Conservation (phyloP, 2,329 filamentous ascomycete genomes). For the Aspergillus sp. region DNA sequence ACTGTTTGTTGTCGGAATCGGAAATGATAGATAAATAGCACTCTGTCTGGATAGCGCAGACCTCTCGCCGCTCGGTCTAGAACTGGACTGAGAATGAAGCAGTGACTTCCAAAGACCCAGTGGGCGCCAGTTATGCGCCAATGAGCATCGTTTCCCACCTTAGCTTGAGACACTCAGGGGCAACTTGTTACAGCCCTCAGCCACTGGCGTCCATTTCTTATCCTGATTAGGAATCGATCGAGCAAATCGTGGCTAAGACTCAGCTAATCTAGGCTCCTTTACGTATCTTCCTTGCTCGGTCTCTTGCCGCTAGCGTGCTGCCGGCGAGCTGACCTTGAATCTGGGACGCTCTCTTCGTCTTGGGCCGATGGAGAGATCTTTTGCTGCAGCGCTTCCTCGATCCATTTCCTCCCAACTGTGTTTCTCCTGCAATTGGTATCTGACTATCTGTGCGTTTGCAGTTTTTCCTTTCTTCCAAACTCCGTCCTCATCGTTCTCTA, state of each 20-base stretch:
- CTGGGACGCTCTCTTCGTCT: not conserved
- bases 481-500: not conserved
- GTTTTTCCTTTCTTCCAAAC: not conserved
- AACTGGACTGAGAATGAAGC: conserved; percentile 4
- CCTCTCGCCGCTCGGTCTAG: conserved; percentile 8
- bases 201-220: conserved; percentile 3
- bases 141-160: conserved; percentile 5
- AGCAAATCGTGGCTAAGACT: conserved; percentile 3
- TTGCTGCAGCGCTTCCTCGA: not conserved
- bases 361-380: not conserved
- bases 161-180: conserved; percentile 23
- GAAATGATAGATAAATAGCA: too few relatives aligned
- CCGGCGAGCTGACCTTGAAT: not conserved
- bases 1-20: too few relatives aligned
- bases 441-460: not conserved
- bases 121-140: conserved; percentile 1
- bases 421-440: not conserved
- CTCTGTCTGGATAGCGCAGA: not conserved
- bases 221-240: conserved; percentile 8
- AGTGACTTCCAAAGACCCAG: not conserved
- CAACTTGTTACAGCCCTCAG: conserved; percentile 19
- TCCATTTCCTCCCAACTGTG: not conserved
- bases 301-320: not conserved
- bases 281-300: not conserved
- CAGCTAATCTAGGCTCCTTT: conserved; percentile 4